Base-by-base conservation (phyloP, 495 filamentous ascomycete species). In the Penicillium turbatum region DNA sequence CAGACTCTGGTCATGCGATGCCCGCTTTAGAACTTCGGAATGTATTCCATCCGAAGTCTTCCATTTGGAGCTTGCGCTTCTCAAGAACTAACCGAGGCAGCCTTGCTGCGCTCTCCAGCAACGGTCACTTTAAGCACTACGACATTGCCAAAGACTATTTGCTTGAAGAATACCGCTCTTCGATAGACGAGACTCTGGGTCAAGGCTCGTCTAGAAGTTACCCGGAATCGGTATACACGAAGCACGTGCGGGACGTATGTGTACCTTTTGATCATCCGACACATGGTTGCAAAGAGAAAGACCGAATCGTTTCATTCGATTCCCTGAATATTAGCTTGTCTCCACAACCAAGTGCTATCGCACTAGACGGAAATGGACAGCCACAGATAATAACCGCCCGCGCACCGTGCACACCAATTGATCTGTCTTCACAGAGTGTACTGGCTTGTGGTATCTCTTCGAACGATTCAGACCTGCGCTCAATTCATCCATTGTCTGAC, bases 301-400 rank as follows among this genome's bases (percentile, higher is more conserved):
- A 86, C 37, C 79, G 85, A 13, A 82, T 96, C 29, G 86, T 93
- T 0, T 87, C 87, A 1, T 96, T 95, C 66, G 92, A 97, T 62
- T 95, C 90, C 76, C 75, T 95, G 48, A 88, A 61, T 63, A 80
- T 76, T 70, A 84, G 80, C 71, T 40, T 77, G 2, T 71, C 79
- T 8, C 70, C 84, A 37, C 84, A 84, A 43, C 82, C 87, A 17
- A 81, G 82, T 42, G 77, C 83, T 31, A 72, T 95, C 54, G 83
- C 85, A 5, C 70, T 92, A 13, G 79, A 85, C 40, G 84, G 83
- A 5, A 83, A 82, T 63, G 84, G 86, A n/a, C 67, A 74, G 3
- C 77, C 91, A 40, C 83, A 83, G 13, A 79, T 91, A 19, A 56
- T 76, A n/a, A 78, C 75, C 19, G 61, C 88, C 7, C 81, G 82